These are phyloP conservation scores for Neurospora crassa DNA, from an alignment of 2,329 filamentous ascomycete species.

Conservation along the genomic window DNA sequence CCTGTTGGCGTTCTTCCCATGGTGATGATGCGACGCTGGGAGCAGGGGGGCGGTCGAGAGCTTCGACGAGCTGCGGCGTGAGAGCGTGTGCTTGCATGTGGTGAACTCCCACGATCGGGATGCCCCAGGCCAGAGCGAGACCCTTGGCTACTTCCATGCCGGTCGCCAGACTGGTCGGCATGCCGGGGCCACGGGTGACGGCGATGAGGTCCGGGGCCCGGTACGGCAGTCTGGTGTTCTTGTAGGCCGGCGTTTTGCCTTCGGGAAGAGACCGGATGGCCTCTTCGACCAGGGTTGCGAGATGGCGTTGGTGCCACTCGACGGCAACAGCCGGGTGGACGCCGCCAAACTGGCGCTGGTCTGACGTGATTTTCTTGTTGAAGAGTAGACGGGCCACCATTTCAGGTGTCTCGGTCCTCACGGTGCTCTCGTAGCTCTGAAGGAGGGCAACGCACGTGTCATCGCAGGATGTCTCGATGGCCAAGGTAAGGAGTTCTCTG, in stretches of 20 bases:
- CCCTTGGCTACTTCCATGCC: constrained; percentile 84
- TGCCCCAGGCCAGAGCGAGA: constrained; percentile 70
- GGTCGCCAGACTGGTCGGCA: constrained; percentile 66
- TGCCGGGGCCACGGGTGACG: constrained; percentile 84
- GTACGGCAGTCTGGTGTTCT: constrained; percentile 7
- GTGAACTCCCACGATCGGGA: constrained; percentile 78
- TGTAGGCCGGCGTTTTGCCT: background rate
- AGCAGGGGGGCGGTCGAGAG: constrained; percentile 31
- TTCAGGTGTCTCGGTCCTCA: constrained; percentile 32
- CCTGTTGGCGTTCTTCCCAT: background rate
- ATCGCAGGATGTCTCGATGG: constrained; percentile 82
- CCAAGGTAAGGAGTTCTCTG: constrained; percentile 14
- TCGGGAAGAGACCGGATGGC: constrained; percentile 47
- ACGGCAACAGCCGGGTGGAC: constrained; percentile 72
- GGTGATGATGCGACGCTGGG: background rate
- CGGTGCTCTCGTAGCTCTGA: constrained; percentile 16
- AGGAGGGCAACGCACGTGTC: constrained; percentile 86
- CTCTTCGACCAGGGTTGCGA: constrained; percentile 58
- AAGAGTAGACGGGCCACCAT: constrained; percentile 54
- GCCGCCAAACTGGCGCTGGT: constrained; percentile 65
- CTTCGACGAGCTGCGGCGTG: constrained; percentile 68
- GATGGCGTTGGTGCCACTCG: constrained; percentile 61
- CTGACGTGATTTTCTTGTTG: constrained; percentile 71
- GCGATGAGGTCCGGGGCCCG: constrained; percentile 71
- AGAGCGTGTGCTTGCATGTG: constrained; percentile 97